Percentiles rank a stretch among this genome's conserved stretches.
Conservation (phyloP, 805 yeast species). For the Wickerhamiella vanderwaltii region DNA sequence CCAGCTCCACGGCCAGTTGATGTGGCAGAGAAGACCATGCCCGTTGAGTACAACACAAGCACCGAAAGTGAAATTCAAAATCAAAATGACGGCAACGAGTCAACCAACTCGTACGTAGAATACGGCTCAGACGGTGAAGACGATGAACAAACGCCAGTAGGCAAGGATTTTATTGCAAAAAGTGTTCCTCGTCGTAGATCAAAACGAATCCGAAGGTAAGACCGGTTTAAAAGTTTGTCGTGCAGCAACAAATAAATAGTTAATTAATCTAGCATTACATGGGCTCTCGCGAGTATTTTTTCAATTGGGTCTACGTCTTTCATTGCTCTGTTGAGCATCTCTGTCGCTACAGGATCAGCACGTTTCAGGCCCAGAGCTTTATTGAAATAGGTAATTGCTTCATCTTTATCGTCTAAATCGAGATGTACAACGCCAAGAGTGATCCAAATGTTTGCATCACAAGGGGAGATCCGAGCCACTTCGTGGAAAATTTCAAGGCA, state of each 20-base stretch:
- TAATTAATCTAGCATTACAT: not conserved
- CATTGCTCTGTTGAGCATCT: slow-evolving; percentile 37
- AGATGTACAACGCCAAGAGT: slow-evolving; percentile 77
- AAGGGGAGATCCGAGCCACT: slow-evolving; percentile 56
- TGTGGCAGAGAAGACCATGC: not conserved
- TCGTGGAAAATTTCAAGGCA: slow-evolving; percentile 66
- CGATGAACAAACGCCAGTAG: slow-evolving; percentile 3
- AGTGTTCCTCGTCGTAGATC: slow-evolving; percentile 5
- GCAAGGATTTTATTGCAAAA: not conserved
- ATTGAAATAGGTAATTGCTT: slow-evolving; percentile 68
- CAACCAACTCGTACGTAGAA: not conserved
- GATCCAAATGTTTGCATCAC: slow-evolving; percentile 63
- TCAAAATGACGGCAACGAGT: not conserved
- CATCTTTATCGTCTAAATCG: slow-evolving; percentile 47
- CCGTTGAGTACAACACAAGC: not conserved
- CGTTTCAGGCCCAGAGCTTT: slow-evolving; percentile 69
- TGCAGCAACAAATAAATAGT: no score
- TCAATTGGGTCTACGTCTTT: not conserved
- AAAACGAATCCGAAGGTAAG: not conserved
- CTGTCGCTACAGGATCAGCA: slow-evolving; percentile 73
- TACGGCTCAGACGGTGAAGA: slow-evolving; percentile 9
- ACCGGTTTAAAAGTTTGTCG: no score
- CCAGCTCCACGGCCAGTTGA: not conserved
- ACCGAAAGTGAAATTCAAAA: not conserved
- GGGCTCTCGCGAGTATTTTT: not conserved